These are phyloP conservation scores for Linnemannia hyalina DNA, from an alignment of 192 early-diverging fungal genomes.

Conservation along the genomic window DNA sequence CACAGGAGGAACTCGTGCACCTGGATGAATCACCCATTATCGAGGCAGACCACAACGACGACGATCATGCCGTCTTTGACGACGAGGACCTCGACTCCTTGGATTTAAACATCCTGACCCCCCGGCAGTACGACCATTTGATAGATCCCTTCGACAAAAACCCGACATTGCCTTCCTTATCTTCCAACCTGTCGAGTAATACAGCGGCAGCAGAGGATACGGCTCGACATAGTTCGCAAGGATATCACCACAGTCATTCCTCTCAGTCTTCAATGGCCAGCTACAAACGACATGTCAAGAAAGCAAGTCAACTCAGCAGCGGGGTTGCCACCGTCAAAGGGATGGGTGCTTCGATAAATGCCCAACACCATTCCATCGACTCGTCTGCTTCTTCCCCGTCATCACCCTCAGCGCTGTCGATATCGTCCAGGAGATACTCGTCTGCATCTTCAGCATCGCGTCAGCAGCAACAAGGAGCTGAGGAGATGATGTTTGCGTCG, in stretches of 20 bases:
- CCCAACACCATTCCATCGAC: neutral
- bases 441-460: neutral
- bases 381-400: neutral
- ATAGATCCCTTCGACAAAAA: constrained; percentile 12
- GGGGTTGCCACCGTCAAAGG: constrained; percentile 17
- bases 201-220: neutral
- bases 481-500: constrained; percentile 49
- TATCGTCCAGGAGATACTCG: neutral
- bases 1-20: constrained; percentile 2
- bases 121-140: neutral
- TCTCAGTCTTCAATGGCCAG: neutral
- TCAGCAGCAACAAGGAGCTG: neutral
- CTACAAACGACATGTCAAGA: constrained; percentile 7
- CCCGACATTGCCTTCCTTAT: neutral
- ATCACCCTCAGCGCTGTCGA: constrained; percentile 2
- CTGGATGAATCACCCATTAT: neutral
- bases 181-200: neutral
- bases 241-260: neutral
- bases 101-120: constrained; percentile 24
- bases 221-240: neutral
- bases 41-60: neutral
- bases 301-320: constrained; percentile 20
- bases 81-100: constrained; percentile 16
- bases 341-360: neutral
- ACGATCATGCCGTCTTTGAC: neutral